Evolutionary conservation across 139 green algal genomes (phyloP).

Genomic region (Auxenochlorella pyrenoidosa): DNA sequence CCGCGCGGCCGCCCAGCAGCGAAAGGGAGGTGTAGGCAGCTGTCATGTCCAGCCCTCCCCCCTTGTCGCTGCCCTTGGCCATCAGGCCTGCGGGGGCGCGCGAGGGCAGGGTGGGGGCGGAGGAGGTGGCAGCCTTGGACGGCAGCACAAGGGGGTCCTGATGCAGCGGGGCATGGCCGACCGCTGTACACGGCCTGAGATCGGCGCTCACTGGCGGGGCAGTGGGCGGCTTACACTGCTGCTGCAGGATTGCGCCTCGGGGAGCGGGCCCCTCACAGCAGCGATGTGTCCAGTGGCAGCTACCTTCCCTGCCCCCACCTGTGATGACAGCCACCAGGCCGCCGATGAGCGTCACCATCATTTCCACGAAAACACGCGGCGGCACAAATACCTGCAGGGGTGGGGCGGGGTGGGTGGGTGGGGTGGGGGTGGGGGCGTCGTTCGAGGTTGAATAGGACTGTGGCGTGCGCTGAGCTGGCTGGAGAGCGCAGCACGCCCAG

Average conservation of each 20-base stretch:
- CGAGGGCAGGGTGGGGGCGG: neutral
- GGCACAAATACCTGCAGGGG: constrained; percentile 40
- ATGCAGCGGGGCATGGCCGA: too few species aligned
- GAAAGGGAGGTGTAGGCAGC: constrained; percentile 16
- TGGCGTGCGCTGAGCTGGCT: too few species aligned
- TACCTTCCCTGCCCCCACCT: neutral
- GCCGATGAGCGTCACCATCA: constrained; percentile 55
- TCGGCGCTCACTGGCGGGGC: too few species aligned
- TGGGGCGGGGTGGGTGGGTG: neutral
- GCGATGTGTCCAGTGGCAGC: too few species aligned
- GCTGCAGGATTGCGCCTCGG: too few species aligned
- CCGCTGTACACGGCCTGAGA: too few species aligned
- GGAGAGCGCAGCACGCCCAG: neutral
- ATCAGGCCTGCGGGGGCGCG: neutral
- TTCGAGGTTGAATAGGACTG: too few species aligned
- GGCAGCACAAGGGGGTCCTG: too few species aligned
- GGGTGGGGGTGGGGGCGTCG: too few species aligned
- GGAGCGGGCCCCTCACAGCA: too few species aligned
- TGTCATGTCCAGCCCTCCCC: neutral
- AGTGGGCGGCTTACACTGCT: too few species aligned
- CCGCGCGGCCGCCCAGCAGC: constrained; percentile 36
- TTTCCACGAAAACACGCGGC: constrained; percentile 54
- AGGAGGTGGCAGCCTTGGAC: neutral
- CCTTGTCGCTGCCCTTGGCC: neutral
- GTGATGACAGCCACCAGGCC: constrained; percentile 45